A percentile compares a stretch with the other conserved stretches of the same genome.
Conservation (phyloP, 495 filamentous ascomycete genomes). For the Arthonia radiata region DNA sequence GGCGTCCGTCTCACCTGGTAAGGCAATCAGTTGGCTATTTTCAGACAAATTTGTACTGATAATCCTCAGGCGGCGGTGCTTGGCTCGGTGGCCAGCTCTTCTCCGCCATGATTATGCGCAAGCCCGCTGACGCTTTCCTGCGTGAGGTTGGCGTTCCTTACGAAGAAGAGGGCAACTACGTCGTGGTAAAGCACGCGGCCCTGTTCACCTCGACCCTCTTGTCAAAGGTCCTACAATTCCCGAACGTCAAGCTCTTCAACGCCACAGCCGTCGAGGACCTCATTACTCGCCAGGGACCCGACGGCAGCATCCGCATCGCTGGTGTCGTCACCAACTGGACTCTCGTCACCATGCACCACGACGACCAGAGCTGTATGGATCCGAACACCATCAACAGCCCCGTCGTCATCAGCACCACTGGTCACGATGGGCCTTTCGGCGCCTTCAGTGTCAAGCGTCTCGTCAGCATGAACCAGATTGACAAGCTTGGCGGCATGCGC, state of each 20-base stretch:
- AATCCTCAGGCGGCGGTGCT: slow-evolving; percentile 39
- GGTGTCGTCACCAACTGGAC: slow-evolving; percentile 93
- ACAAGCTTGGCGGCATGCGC: slow-evolving; percentile 73
- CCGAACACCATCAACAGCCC: slow-evolving; percentile 88
- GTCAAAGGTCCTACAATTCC: slow-evolving; percentile 52
- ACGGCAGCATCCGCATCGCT: slow-evolving; percentile 38
- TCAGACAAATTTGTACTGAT: not conserved
- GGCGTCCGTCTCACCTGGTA: slow-evolving; percentile 54
- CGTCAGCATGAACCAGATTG: slow-evolving; percentile 53
- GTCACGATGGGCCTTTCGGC: slow-evolving; percentile 76
- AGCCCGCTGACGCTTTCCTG: slow-evolving; percentile 67
- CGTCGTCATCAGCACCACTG: slow-evolving; percentile 63
- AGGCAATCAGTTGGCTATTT: not conserved
- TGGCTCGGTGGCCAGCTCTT: slow-evolving; percentile 89
- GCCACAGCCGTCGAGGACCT: slow-evolving; percentile 77
- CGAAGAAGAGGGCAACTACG: slow-evolving; percentile 65
- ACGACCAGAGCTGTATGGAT: slow-evolving; percentile 86
- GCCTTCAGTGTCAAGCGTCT: slow-evolving; percentile 72
- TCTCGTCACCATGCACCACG: slow-evolving; percentile 69
- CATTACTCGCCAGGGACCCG: slow-evolving; percentile 37
- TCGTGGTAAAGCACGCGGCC: slow-evolving; percentile 66
- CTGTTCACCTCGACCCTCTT: slow-evolving; percentile 73
- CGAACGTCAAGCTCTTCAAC: slow-evolving; percentile 90
- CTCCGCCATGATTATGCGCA: slow-evolving; percentile 81
- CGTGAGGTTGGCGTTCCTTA: slow-evolving; percentile 57